phyloP scores from a whole-genome alignment of 345 rosid species.

The Lenwebbia sp. region DNA sequence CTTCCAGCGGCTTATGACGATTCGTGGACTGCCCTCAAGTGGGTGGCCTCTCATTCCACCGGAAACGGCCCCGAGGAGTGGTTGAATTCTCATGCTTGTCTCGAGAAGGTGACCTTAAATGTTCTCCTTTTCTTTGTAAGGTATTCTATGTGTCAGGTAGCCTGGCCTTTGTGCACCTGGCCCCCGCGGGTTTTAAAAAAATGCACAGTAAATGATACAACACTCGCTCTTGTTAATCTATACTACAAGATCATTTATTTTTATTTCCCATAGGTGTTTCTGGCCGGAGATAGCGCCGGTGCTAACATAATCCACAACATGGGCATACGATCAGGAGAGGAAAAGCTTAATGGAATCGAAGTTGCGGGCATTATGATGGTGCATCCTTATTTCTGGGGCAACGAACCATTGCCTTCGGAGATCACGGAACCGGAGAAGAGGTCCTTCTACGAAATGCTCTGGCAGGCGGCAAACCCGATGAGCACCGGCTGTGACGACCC shows the following conservation, averaged over 20 bases:
- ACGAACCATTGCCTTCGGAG: constrained; percentile 2
- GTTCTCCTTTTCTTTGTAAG: neutral
- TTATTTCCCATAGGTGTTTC: constrained; percentile 2
- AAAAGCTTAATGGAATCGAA: neutral
- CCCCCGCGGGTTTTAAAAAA: neutral
- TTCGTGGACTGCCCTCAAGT: constrained; percentile 27
- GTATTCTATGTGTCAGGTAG: neutral
- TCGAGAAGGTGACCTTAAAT: neutral
- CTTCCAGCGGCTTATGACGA: constrained; percentile 27
- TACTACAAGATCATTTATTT: neutral
- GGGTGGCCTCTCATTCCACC: constrained; percentile 21
- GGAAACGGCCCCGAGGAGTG: constrained; percentile 19
- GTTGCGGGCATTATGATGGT: constrained; percentile 9
- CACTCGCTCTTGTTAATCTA: neutral
- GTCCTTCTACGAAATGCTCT: neutral
- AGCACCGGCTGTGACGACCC: constrained; percentile 15
- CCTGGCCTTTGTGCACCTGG: neutral
- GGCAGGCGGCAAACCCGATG: constrained; percentile 14
- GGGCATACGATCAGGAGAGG: neutral
- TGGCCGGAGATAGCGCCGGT: constrained; percentile 30
- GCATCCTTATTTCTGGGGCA: constrained; percentile 27
- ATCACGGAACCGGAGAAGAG: neutral
- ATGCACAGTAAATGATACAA: neutral
- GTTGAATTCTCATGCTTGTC: neutral
- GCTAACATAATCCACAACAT: constrained; percentile 19